Percentiles rank a stretch among this genome's conserved stretches.
phyloP scores from a whole-genome alignment of 1,284 basidiomycete species.

The Rhodotorula sp. region DNA sequence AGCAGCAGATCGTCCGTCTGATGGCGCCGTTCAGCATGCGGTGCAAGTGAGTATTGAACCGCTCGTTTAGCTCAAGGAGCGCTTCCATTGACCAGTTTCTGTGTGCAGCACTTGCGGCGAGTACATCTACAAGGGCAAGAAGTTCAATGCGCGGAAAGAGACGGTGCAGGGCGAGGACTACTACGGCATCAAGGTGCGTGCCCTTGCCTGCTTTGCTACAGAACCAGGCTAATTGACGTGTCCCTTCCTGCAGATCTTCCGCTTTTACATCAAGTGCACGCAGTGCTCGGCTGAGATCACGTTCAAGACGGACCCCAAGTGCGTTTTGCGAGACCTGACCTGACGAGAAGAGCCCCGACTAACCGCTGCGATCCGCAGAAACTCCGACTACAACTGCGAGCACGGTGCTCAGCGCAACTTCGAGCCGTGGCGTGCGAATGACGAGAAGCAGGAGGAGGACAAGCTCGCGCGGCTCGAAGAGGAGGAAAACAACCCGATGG shows the following conservation, averaged over 20 bases:
- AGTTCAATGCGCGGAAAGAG: constrained; percentile 99
- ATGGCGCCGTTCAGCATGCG: constrained; percentile 99
- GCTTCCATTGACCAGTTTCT: not conserved
- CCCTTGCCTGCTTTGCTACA: constrained; percentile 27
- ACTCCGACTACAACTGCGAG: constrained; percentile 88
- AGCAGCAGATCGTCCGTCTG: constrained; percentile 73
- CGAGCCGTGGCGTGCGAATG: constrained; percentile 78
- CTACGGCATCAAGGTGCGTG: constrained; percentile 90
- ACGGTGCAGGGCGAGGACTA: constrained; percentile 96
- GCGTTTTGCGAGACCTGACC: not conserved
- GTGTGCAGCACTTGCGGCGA: constrained; percentile 80
- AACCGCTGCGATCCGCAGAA: constrained; percentile 48
- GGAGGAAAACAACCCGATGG: constrained; percentile 80
- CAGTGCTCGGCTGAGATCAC: constrained; percentile 97
- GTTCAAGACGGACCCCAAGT: constrained; percentile 97
- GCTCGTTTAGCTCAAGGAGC: not conserved
- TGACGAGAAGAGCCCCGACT: not conserved
- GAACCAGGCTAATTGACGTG: constrained; percentile 31
- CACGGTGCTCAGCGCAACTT: constrained; percentile 93
- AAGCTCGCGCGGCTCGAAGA: constrained; percentile 43
- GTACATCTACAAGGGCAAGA: constrained; percentile 93
- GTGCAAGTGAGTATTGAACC: constrained; percentile 48
- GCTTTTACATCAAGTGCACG: constrained; percentile 63
- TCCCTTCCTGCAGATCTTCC: constrained; percentile 26
- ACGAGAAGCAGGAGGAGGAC: constrained; percentile 60